phyloP scores from a whole-genome alignment of 768 basidiomycete species.

The Hydnum rufescens region DNA sequence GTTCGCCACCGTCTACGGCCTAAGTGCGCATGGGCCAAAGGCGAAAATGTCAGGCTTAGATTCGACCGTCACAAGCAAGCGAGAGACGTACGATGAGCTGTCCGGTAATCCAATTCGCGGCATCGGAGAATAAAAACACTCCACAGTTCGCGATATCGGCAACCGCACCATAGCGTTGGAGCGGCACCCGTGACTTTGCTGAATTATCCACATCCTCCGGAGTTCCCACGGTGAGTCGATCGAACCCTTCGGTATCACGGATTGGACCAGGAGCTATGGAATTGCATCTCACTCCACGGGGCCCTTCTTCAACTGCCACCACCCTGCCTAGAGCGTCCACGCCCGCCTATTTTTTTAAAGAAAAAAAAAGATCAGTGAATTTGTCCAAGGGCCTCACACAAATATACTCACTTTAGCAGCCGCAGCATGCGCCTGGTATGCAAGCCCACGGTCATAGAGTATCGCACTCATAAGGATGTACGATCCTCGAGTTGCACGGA shows the following conservation, averaged over 20 bases:
- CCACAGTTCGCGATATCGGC: slow-evolving; percentile 23
- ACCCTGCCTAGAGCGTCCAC: slow-evolving; percentile 77
- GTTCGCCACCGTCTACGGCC: slow-evolving; percentile 20
- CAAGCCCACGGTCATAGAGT: slow-evolving; percentile 56
- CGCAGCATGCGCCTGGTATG: neutral
- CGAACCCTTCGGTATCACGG: slow-evolving; percentile 10
- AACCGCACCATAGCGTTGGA: slow-evolving; percentile 13
- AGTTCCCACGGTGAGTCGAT: slow-evolving; percentile 10
- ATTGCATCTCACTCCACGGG: slow-evolving; percentile 77
- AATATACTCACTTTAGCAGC: neutral
- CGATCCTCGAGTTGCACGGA: slow-evolving; percentile 52
- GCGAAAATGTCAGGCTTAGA: too few species aligned
- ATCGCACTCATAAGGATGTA: slow-evolving; percentile 85
- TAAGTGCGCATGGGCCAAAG: neutral
- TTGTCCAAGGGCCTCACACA: neutral
- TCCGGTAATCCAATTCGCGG: slow-evolving; percentile 22
- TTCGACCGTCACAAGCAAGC: neutral
- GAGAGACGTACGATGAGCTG: slow-evolving; percentile 18
- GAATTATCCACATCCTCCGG: slow-evolving; percentile 12
- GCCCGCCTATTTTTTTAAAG: slow-evolving; percentile 38
- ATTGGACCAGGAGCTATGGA: slow-evolving; percentile 40
- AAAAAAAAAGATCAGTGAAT: neutral
- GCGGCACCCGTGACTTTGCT: slow-evolving; percentile 10
- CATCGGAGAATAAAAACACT: slow-evolving; percentile 24
- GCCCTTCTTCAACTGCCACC: slow-evolving; percentile 85